Evolutionary conservation across 495 filamentous ascomycete genomes (phyloP).

Genomic region (Neurospora pannonica): DNA sequence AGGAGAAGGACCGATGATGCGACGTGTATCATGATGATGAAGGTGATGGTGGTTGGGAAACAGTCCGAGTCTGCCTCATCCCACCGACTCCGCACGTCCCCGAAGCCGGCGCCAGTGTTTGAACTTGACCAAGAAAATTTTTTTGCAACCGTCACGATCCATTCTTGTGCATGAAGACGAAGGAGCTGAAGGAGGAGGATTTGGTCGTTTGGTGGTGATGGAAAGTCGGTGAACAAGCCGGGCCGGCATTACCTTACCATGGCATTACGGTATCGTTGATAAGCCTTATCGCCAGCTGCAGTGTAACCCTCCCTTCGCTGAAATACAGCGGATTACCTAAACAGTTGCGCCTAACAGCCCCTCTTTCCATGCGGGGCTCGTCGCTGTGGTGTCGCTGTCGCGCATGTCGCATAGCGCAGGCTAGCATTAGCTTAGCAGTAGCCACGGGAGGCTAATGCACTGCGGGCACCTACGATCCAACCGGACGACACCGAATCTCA

Average conservation of each 20-base stretch:
- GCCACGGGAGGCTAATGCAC: not conserved
- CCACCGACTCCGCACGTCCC: not conserved
- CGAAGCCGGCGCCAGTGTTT: not conserved
- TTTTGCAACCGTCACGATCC: not conserved
- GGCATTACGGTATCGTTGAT: not conserved
- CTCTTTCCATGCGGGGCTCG: not conserved
- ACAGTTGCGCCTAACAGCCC: not conserved
- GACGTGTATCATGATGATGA: not conserved
- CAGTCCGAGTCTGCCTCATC: not conserved
- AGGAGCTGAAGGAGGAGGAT: not conserved
- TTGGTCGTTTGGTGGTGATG: not conserved
- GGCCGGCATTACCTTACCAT: not conserved
- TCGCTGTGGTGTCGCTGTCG: not conserved
- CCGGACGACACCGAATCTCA: not conserved
- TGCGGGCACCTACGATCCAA: not conserved
- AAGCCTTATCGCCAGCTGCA: not conserved
- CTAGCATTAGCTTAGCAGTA: not conserved
- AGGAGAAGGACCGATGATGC: not conserved
- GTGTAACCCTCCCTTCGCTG: not conserved
- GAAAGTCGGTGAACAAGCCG: not conserved
- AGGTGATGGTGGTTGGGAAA: not conserved
- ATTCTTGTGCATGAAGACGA: not conserved
- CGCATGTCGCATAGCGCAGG: not conserved
- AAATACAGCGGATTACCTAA: not conserved
- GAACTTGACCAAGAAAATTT: not conserved